Evolutionary conservation across 2,329 filamentous ascomycete genomes (phyloP).

Genomic region (Allantophomopsis lycopodina): DNA sequence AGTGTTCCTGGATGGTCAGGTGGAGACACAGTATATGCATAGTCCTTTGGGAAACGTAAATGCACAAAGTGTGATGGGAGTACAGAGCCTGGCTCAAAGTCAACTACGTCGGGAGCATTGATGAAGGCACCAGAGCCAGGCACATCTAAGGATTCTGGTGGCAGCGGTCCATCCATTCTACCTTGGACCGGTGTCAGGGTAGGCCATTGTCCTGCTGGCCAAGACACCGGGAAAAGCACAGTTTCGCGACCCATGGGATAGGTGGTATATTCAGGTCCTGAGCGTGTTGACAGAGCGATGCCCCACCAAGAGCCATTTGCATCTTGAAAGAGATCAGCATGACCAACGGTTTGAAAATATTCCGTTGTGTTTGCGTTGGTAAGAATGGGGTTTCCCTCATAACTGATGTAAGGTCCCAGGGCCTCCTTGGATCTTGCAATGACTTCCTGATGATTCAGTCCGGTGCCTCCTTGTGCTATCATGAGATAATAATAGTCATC

Average conservation of each 20-base stretch:
- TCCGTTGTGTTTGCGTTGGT: constrained; percentile 23
- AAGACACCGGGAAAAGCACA: constrained; percentile 16
- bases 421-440: constrained; percentile 26
- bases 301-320: constrained; percentile 8
- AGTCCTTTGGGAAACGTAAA: constrained; percentile 35
- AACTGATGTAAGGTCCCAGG: constrained; percentile 27
- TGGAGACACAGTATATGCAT: constrained; percentile 30
- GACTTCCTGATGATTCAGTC: constrained; percentile 24
- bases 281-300: constrained; percentile 5
- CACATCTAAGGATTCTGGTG: constrained; percentile 18
- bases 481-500: constrained; percentile 32
- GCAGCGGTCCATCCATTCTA: constrained; percentile 27
- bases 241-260: constrained; percentile 19
- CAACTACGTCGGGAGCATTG: constrained; percentile 23
- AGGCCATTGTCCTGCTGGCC: constrained; percentile 14
- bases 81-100: constrained; percentile 27
- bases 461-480: constrained; percentile 33
- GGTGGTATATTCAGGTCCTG: constrained; percentile 6
- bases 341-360: constrained; percentile 28
- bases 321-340: constrained; percentile 31
- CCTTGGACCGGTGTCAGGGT: constrained; percentile 26
- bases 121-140: constrained; percentile 27
- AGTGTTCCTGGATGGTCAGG: constrained; percentile 27
- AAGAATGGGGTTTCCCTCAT: constrained; percentile 28
- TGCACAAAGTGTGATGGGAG: constrained; percentile 40